Evolutionary conservation across 257 asterid species (phyloP).

Genomic region (Primulina eburnea): DNA sequence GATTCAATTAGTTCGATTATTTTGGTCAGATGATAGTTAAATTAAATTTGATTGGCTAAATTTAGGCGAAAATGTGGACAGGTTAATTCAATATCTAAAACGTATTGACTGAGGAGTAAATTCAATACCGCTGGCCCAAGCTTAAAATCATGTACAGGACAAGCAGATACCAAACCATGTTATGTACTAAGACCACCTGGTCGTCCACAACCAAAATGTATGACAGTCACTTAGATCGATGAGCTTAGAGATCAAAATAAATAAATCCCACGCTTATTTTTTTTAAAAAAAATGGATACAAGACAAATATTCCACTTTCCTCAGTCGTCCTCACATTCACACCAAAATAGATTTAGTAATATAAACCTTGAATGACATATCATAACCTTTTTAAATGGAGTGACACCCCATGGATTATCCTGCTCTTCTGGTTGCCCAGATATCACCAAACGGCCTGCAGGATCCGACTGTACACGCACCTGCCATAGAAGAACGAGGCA

Average conservation of each 20-base stretch:
- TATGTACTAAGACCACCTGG: not conserved
- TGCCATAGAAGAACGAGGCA: constrained; percentile 27
- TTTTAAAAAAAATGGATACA: not conserved
- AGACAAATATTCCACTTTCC: not conserved
- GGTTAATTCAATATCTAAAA: too few species aligned
- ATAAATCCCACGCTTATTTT: too few species aligned
- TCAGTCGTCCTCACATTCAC: not conserved
- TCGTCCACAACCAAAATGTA: not conserved
- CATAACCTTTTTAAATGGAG: constrained; percentile 84
- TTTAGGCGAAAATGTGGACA: not conserved
- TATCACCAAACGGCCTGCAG: constrained; percentile 92
- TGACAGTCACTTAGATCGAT: not conserved
- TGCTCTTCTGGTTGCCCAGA: constrained; percentile 90
- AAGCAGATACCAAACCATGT: constrained; percentile 7
- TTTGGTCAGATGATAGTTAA: not conserved
- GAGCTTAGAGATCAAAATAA: not conserved
- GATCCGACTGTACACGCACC: constrained; percentile 95
- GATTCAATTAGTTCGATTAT: not conserved
- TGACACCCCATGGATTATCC: constrained; percentile 97
- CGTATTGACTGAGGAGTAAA: too few species aligned
- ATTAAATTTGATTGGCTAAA: not conserved
- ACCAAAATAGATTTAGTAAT: not conserved
- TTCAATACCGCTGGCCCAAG: not conserved
- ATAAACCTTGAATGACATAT: not conserved
- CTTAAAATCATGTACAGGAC: not conserved